Percentiles rank a stretch among this genome's conserved stretches.
phyloP scores from a whole-genome alignment of 1,284 basidiomycete species.

The Ustilago esculenta region DNA sequence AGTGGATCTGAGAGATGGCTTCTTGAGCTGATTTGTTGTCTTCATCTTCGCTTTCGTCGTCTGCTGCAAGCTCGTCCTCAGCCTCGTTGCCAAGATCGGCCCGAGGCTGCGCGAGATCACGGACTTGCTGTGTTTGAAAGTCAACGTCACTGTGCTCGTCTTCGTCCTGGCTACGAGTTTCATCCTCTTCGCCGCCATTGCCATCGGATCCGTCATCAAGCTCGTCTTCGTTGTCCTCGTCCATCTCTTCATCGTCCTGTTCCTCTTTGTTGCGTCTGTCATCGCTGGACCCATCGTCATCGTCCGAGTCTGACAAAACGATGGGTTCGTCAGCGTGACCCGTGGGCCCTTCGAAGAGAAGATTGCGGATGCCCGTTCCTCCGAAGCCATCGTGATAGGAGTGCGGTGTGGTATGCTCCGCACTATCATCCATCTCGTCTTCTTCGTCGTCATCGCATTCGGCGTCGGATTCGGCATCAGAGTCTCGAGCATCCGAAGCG shows the following conservation, averaged over 20 bases:
- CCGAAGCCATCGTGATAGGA: constrained; percentile 13
- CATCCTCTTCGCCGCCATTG: background rate
- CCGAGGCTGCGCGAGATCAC: background rate
- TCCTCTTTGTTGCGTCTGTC: background rate
- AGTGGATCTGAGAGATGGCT: background rate
- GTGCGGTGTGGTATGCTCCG: no score
- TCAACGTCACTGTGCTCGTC: background rate
- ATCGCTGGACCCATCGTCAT: constrained; percentile 1
- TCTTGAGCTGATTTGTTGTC: constrained; percentile 2
- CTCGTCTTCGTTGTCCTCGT: constrained; percentile 3
- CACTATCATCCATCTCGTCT: constrained; percentile 3
- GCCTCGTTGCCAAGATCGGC: background rate
- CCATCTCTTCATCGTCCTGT: constrained; percentile 4
- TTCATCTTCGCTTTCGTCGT: background rate
- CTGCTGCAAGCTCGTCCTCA: background rate
- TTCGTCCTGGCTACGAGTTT: background rate
- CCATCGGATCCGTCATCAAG: constrained; percentile 6
- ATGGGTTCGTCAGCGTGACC: constrained; percentile 44
- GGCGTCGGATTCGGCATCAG: no score
- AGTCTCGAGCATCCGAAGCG: background rate
- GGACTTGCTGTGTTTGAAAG: background rate
- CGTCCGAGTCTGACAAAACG: constrained; percentile 44
- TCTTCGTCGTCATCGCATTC: constrained; percentile 10
- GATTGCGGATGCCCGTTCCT: constrained; percentile 15
- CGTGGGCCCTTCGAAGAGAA: constrained; percentile 24